Evolutionary conservation across 495 filamentous ascomycete species (phyloP).

Genomic region (Platismatia glauca): DNA sequence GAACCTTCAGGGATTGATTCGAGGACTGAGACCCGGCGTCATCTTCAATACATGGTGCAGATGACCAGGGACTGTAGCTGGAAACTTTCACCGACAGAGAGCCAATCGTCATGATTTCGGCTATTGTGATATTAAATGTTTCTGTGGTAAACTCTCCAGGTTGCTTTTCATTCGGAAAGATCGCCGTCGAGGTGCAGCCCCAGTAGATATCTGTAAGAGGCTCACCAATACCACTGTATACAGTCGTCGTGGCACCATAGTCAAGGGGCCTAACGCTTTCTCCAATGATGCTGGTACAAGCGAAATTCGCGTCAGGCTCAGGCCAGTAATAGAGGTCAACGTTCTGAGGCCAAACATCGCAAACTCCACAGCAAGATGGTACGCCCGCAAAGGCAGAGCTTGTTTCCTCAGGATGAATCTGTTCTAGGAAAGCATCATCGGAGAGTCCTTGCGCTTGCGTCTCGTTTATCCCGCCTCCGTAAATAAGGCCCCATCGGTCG

Average conservation of each 20-base stretch:
- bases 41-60: background rate
- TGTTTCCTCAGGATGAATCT: too few species aligned
- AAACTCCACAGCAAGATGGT: background rate
- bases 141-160: background rate
- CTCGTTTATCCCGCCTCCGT: background rate
- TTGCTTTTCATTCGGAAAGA: too few species aligned
- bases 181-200: background rate
- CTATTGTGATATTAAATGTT: background rate
- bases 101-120: background rate
- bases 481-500: background rate
- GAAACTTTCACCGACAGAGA: background rate
- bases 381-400: background rate
- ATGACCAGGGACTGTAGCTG: background rate
- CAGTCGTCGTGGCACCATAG: background rate
- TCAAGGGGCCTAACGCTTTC: background rate
- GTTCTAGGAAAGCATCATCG: too few species aligned
- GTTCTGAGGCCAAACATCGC: background rate
- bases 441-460: background rate
- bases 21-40: background rate
- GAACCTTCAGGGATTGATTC: background rate
- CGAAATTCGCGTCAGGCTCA: background rate
- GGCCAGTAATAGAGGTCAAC: conserved; percentile 1
- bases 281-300: background rate
- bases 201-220: too few species aligned
- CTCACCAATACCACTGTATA: too few species aligned